Percentiles rank a stretch among this genome's conserved stretches.
phyloP scores from a whole-genome alignment of 2,329 filamentous ascomycete species.

The Neurospora sp. region DNA sequence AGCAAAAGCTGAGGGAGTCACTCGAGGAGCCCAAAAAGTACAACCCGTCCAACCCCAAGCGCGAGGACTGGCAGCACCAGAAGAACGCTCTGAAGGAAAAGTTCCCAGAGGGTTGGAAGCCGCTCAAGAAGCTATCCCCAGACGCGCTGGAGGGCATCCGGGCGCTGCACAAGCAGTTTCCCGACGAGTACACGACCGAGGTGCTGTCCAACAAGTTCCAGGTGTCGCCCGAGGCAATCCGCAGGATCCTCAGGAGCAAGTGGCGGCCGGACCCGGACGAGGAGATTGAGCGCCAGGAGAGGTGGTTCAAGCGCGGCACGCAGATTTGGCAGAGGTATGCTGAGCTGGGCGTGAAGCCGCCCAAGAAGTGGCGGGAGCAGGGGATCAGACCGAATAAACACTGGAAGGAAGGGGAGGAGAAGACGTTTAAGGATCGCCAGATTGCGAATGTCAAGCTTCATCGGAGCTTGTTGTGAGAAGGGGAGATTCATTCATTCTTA shows the following conservation, averaged over 20 bases:
- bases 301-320: constrained; percentile 53
- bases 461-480: constrained; percentile 7
- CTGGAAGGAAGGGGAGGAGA: constrained; percentile 12
- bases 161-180: constrained; percentile 67
- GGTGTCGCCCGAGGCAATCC: constrained; percentile 77
- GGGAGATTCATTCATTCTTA: neutral
- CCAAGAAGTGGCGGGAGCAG: constrained; percentile 47
- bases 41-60: constrained; percentile 1
- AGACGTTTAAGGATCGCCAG: constrained; percentile 4
- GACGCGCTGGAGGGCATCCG: constrained; percentile 88
- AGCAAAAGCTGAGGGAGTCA: neutral
- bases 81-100: constrained; percentile 68
- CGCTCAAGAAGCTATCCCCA: constrained; percentile 78
- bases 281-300: constrained; percentile 44
- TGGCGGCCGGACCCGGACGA: constrained; percentile 54
- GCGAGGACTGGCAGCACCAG: constrained; percentile 58
- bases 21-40: neutral
- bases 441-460: constrained; percentile 8
- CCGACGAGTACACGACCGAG: constrained; percentile 63
- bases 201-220: constrained; percentile 70
- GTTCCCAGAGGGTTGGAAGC: constrained; percentile 72
- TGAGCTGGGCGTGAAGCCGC: constrained; percentile 51
- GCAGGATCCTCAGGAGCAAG: constrained; percentile 73
- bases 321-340: constrained; percentile 49
- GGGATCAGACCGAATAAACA: constrained; percentile 36